These are phyloP conservation scores for Melampsora abietis-canadensis DNA, from an alignment of 1,284 basidiomycete genomes.

Conservation along the genomic window DNA sequence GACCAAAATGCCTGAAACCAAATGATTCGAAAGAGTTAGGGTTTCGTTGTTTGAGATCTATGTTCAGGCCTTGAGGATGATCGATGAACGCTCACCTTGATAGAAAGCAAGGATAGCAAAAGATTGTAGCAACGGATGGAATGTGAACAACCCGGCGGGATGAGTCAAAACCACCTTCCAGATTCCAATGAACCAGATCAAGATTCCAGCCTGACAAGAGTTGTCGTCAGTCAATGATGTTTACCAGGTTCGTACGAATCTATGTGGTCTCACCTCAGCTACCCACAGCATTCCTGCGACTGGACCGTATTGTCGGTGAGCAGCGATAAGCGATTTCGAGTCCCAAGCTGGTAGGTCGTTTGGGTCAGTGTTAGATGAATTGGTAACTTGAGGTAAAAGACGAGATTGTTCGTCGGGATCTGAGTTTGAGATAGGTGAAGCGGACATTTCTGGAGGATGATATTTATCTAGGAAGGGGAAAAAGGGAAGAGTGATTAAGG, in stretches of 20 bases:
- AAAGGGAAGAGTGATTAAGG: no score
- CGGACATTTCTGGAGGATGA: no score
- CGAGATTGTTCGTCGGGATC: background rate
- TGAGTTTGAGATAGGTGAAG: no score
- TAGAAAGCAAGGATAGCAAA: constrained; percentile 35
- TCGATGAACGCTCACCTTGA: constrained; percentile 19
- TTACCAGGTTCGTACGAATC: background rate
- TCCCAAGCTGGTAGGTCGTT: background rate
- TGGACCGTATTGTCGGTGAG: constrained; percentile 9
- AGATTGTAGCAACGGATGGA: constrained; percentile 42
- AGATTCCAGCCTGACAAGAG: constrained; percentile 12
- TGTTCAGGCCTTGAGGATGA: background rate
- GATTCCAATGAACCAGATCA: constrained; percentile 36
- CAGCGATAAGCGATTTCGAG: constrained; percentile 4
- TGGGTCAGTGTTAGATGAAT: background rate
- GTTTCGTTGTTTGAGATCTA: background rate
- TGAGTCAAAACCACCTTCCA: constrained; percentile 27
- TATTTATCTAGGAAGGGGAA: no score
- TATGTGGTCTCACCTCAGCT: constrained; percentile 2
- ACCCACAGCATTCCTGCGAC: constrained; percentile 23
- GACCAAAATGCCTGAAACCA: constrained; percentile 29
- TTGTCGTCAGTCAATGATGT: background rate
- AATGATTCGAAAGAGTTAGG: background rate
- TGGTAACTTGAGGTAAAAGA: background rate
- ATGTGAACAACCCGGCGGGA: constrained; percentile 34